These are phyloP conservation scores for Inonotus hispidus DNA, from an alignment of 1,284 basidiomycete species.

Conservation along the genomic window DNA sequence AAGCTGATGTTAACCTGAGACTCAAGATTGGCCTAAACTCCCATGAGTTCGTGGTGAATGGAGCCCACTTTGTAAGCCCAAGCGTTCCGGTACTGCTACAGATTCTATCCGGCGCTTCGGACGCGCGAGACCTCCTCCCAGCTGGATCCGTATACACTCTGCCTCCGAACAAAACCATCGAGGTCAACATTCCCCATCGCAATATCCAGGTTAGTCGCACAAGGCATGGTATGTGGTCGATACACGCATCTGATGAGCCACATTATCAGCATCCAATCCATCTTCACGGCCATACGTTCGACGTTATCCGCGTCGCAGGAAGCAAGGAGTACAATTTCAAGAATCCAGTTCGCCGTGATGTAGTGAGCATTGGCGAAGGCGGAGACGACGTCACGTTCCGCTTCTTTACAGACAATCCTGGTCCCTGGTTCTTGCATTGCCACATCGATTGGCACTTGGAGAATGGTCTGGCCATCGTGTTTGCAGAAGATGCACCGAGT, in stretches of 20 bases:
- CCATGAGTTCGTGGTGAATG: conserved; percentile 17
- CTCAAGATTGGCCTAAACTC: background rate
- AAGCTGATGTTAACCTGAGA: conserved; percentile 23
- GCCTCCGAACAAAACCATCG: conserved; percentile 41
- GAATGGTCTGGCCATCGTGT: conserved; percentile 36
- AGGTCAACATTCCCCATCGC: conserved; percentile 31
- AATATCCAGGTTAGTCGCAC: background rate
- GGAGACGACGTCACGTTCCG: conserved; percentile 32
- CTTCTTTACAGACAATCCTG: conserved; percentile 40
- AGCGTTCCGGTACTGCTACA: conserved; percentile 44
- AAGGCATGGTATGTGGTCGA: conserved; percentile 25
- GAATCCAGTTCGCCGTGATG: conserved; percentile 35
- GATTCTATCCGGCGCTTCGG: conserved; percentile 42
- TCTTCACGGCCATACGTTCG: conserved; percentile 24
- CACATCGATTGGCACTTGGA: conserved; percentile 35
- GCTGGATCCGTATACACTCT: conserved; percentile 39
- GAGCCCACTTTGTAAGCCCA: conserved; percentile 27
- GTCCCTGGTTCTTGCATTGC: conserved; percentile 45
- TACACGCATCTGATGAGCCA: background rate
- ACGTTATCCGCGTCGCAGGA: conserved; percentile 33
- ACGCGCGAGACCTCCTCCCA: conserved; percentile 41
- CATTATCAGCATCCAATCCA: background rate
- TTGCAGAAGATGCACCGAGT: conserved; percentile 32
- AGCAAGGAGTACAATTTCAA: conserved; percentile 30
- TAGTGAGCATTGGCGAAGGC: conserved; percentile 29